Base-by-base conservation (phyloP, 148 eudicot species). In the Arbutus unedo region DNA sequence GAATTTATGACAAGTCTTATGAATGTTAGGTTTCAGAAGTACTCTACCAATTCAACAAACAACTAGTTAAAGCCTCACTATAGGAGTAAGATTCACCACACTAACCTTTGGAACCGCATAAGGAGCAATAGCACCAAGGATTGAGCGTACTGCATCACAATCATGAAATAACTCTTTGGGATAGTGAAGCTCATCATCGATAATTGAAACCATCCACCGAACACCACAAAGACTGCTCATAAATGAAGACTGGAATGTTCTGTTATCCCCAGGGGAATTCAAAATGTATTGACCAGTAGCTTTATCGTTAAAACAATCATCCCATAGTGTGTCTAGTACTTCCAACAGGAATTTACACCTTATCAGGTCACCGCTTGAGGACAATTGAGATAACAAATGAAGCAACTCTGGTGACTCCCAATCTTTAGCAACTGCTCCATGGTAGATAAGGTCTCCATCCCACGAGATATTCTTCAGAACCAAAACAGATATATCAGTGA, bases 61-160 rank as follows among this genome's bases (percentile, higher is more conserved):
- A 77, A 53, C 8, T 41, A 74, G 74, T 50, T 18, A 44, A 21
- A 3, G 48, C 74, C 56, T 4, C 73, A 55, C 45, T 79, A 16
- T 41, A 74, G 54, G 13, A 62, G 48, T 43, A 0, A 43, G 10
- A 62, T 25, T 38, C 75, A 31, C 31, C 66, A 87, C 25, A 87
- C 97, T 85, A 79, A 95, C 98, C 98, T 96, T 96, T 44, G 98
- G 98, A 89, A 90, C 88, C 53, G 89, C 91, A 87, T 90, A 96
- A 23, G 98, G 93, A 84, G 93, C 99, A 83, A 78, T 85, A 85
- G 68, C 82, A 76, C 99, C 99, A 53, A 94, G 85, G 83, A 96
- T 68, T 64, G 97, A 93, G 81, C 91, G 87, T 75, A 94, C 93
- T 73, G 87, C 87, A 84, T 88, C 91, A 87, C 95, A 93, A 83